Percentiles rank a stretch among this genome's conserved stretches.
phyloP scores from a whole-genome alignment of 108 stramenopile species.

The Seminavis robusta region DNA sequence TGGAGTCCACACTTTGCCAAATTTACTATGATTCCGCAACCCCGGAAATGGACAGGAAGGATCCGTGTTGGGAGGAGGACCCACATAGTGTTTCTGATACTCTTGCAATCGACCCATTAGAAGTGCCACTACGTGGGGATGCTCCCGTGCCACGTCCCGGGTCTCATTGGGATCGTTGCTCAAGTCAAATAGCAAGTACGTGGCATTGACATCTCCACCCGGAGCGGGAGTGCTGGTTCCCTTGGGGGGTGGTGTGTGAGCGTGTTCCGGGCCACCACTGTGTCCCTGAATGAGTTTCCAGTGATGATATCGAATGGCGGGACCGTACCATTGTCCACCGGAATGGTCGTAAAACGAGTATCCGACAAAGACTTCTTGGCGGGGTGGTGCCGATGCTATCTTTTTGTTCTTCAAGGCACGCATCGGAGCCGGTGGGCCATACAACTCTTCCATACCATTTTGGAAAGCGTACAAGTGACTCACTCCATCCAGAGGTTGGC shows the following conservation, averaged over 20 bases:
- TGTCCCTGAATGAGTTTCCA: constrained; percentile 35
- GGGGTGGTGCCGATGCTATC: no score
- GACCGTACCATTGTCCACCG: constrained; percentile 24
- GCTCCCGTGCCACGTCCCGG: not conserved
- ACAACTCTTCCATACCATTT: no score
- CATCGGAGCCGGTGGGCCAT: no score
- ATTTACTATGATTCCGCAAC: constrained; percentile 1
- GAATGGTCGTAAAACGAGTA: constrained; percentile 5
- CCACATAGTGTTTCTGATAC: constrained; percentile 18
- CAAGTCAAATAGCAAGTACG: constrained; percentile 28
- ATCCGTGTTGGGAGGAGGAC: constrained; percentile 18
- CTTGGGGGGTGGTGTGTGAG: not conserved
- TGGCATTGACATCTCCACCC: not conserved
- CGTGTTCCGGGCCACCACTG: constrained; percentile 18
- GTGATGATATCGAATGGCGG: constrained; percentile 17
- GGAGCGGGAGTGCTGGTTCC: constrained; percentile 4
- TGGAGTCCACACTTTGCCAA: constrained; percentile 3
- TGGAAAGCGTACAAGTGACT: no score
- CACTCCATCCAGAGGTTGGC: constrained; percentile 22
- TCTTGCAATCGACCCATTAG: constrained; percentile 3
- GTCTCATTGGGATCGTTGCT: constrained; percentile 15
- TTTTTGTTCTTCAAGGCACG: no score
- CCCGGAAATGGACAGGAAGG: constrained; percentile 9
- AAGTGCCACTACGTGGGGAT: constrained; percentile 11
- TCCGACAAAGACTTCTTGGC: constrained; percentile 31